Conservation (phyloP, 257 asterid species). For the Scutellaria galericulata region DNA sequence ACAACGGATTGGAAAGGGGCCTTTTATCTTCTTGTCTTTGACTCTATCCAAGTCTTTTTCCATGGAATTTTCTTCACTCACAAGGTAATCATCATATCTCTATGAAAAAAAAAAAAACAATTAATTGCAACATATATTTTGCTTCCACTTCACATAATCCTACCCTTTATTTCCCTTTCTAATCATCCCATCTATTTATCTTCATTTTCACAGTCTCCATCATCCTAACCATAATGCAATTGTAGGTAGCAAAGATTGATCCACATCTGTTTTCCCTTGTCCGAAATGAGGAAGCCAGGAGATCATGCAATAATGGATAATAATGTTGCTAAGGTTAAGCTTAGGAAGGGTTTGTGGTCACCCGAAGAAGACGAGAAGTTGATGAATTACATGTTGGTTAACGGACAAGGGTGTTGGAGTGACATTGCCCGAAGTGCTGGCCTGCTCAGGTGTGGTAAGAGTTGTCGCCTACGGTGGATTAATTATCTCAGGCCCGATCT, state of each 20-base stretch:
- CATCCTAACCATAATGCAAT: conserved; percentile 21
- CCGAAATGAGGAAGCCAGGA: conserved; percentile 45
- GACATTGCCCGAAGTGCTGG: conserved; percentile 88
- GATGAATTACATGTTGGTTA: conserved; percentile 72
- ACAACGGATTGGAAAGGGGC: conserved; percentile 94
- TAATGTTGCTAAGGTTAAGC: conserved; percentile 37
- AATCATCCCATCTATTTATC: conserved; percentile 52
- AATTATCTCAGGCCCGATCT: conserved; percentile 87
- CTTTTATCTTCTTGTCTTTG: conserved; percentile 78
- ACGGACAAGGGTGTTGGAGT: conserved; percentile 91
- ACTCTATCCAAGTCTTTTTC: conserved; percentile 57
- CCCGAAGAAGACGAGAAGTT: conserved; percentile 90
- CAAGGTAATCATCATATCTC: conserved; percentile 83
- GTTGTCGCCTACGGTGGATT: conserved; percentile 84
- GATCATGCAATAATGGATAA: conserved; percentile 11
- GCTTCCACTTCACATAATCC: conserved; percentile 96
- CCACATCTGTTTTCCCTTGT: neutral
- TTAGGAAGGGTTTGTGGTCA: conserved; percentile 88
- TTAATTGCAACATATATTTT: conserved; percentile 51
- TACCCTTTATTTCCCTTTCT: conserved; percentile 34
- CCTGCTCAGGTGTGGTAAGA: conserved; percentile 78
- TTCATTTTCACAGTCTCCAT: conserved; percentile 59
- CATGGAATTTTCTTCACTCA: conserved; percentile 90
- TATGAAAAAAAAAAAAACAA: neutral
- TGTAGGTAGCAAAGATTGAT: too few species aligned